Evolutionary conservation across 2,329 filamentous ascomycete genomes (phyloP).

Genomic region (Penicillium sp.): DNA sequence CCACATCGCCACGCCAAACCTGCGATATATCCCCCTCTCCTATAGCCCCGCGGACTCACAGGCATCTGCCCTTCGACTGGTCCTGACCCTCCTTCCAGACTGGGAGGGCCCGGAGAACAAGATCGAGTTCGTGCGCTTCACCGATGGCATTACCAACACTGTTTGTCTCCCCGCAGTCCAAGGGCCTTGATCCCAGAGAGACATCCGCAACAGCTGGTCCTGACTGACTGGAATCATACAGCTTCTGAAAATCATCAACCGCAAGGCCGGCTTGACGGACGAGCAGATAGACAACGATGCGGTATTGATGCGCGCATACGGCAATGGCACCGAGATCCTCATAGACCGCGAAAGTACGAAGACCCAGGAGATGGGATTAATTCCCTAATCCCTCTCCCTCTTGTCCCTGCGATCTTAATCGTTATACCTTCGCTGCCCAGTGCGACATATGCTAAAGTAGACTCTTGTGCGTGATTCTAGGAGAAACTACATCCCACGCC

Average conservation of each 20-base stretch:
- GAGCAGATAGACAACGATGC: slow-evolving; percentile 80
- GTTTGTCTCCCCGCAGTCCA: slow-evolving; percentile 43
- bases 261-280: slow-evolving; percentile 64
- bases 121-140: slow-evolving; percentile 86
- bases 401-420: not conserved
- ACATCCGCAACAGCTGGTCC: not conserved
- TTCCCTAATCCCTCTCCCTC: slow-evolving; percentile 3
- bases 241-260: slow-evolving; percentile 53
- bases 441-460: slow-evolving; percentile 38
- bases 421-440: slow-evolving; percentile 27
- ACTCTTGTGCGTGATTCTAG: slow-evolving; percentile 37
- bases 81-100: slow-evolving; percentile 76
- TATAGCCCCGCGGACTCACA: slow-evolving; percentile 78
- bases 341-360: slow-evolving; percentile 89
- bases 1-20: slow-evolving; percentile 19
- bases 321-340: slow-evolving; percentile 87
- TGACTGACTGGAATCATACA: slow-evolving; percentile 30
- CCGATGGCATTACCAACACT: slow-evolving; percentile 97
- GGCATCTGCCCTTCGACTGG: slow-evolving; percentile 73
- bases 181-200: not conserved
- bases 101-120: slow-evolving; percentile 74
- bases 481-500: slow-evolving; percentile 70
- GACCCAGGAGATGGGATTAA: slow-evolving; percentile 5
- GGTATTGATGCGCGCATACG: slow-evolving; percentile 87
- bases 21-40: slow-evolving; percentile 65